phyloP scores from a whole-genome alignment of 2,329 filamentous ascomycete species.

The Talaromyces sp. region DNA sequence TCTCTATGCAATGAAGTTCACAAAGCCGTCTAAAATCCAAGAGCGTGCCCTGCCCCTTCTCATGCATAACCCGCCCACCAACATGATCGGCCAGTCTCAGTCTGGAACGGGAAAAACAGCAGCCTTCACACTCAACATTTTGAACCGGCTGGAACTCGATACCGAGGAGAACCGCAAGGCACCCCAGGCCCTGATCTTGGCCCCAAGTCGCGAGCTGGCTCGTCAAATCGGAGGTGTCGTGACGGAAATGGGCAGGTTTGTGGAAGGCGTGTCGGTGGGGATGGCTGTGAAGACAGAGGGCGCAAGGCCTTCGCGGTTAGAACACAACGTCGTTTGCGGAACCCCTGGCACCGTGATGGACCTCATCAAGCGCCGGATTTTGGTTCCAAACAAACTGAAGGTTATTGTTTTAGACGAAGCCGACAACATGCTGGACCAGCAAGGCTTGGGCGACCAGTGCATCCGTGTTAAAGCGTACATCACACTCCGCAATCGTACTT shows the following conservation, averaged over 20 bases:
- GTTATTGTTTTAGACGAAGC: conserved; percentile 92
- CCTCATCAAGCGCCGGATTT: conserved; percentile 68
- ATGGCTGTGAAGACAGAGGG: conserved; percentile 76
- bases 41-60: conserved; percentile 89
- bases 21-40: conserved; percentile 96
- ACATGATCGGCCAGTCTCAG: conserved; percentile 98
- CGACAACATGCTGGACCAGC: conserved; percentile 97
- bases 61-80: conserved; percentile 76
- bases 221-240: conserved; percentile 90
- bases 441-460: conserved; percentile 93
- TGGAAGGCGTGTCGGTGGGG: conserved; percentile 68
- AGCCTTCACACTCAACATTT: conserved; percentile 87
- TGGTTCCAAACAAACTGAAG: conserved; percentile 68
- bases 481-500: background rate
- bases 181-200: conserved; percentile 83
- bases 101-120: conserved; percentile 98
- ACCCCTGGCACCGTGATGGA: conserved; percentile 93
- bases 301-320: conserved; percentile 62
- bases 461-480: conserved; percentile 74
- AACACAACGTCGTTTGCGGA: conserved; percentile 78
- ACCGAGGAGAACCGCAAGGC: conserved; percentile 49
- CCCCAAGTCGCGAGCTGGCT: conserved; percentile 88
- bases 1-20: conserved; percentile 76
- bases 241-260: conserved; percentile 75
- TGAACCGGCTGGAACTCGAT: conserved; percentile 75